A percentile compares a stretch with the other conserved stretches of the same genome.
phyloP scores from a whole-genome alignment of 2,329 filamentous ascomycete genomes.

The Microsporum canis region DNA sequence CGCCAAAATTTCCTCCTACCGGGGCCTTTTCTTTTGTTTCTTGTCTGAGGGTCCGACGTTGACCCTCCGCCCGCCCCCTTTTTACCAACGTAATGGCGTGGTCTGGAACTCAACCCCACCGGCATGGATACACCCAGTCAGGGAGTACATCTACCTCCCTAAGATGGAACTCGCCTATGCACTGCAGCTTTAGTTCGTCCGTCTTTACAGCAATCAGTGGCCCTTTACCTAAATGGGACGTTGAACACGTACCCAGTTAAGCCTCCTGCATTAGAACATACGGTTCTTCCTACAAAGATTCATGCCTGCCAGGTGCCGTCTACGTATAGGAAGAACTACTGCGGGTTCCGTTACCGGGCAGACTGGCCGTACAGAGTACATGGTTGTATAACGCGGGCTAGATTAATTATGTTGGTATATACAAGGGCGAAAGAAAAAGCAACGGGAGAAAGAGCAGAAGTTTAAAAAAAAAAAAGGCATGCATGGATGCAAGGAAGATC shows the following conservation, averaged over 20 bases:
- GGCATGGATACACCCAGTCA: not conserved
- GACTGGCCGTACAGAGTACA: not conserved
- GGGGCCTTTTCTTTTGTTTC: not conserved
- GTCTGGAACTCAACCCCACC: not conserved
- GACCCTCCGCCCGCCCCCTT: not conserved
- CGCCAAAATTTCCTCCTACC: not conserved
- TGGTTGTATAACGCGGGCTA: not conserved
- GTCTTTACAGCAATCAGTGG: not conserved
- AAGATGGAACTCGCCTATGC: conserved; percentile 1
- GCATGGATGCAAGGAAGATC: conserved; percentile 3
- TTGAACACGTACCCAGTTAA: not conserved
- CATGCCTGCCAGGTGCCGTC: not conserved
- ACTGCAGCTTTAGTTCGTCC: conserved; percentile 1
- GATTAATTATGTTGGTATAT: not conserved
- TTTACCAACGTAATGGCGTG: not conserved
- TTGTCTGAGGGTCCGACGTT: not conserved
- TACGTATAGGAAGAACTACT: not conserved
- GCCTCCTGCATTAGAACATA: not conserved
- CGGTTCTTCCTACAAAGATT: not conserved
- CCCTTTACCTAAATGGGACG: conserved; percentile 2
- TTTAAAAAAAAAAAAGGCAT: not conserved
- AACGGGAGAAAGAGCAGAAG: not conserved
- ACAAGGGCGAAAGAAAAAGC: conserved; percentile 1
- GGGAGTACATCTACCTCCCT: not conserved
- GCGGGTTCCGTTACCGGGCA: not conserved